Evolutionary conservation across 75 land plant species (phyloP), one percentile per base, ranked within the genome.

Genomic region (Cupressus sempervirens): DNA sequence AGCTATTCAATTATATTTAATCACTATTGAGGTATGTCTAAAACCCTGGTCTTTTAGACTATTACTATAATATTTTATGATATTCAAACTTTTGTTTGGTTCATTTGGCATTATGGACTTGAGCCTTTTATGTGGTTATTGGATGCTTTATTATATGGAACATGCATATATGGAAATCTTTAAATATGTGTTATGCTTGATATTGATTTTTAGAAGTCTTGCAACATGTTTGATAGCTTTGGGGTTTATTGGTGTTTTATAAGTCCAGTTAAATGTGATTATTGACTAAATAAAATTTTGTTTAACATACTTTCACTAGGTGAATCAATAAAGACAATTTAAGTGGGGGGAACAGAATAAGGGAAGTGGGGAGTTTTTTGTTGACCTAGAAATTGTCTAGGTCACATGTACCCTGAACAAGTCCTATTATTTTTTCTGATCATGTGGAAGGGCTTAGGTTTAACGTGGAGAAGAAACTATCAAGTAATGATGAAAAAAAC

Each of bases 1-100:
- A 50, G 99, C 99, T 6, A 94, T 98, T 52, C 97, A 92, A 95
- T 98, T 85, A n/a, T n/a, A n/a, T n/a, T n/a, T n/a, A n/a, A n/a
- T n/a, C n/a, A n/a, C n/a, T n/a, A n/a, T n/a, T n/a, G 95, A 98
- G 99, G 99, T 98, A 79, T 84, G 88, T 85, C 43, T 70, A 3
- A 43, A 76, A 23, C 48, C n/a, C 80, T 10, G 26, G 29, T 41
- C 43, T 23, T 77, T 15, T 35, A 73, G 18, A 73, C 29, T 76
- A 8, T 4, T 12, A 6, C 7, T 76, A 1, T 18, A 18, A 23
- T 20, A 35, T 0, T 1, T 18, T 14, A 77, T 77, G 1, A 43
- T 40, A 13, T 76, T 18, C 1, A 6, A 76, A 76, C 4, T 1
- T 20, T 14, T 53, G 40, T 67, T 80, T 43, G 34, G 20, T 70